A percentile compares a stretch with the other conserved stretches of the same genome.
Evolutionary conservation across 352 stramenopile species (phyloP).

Genomic region (Pythium sp.): DNA sequence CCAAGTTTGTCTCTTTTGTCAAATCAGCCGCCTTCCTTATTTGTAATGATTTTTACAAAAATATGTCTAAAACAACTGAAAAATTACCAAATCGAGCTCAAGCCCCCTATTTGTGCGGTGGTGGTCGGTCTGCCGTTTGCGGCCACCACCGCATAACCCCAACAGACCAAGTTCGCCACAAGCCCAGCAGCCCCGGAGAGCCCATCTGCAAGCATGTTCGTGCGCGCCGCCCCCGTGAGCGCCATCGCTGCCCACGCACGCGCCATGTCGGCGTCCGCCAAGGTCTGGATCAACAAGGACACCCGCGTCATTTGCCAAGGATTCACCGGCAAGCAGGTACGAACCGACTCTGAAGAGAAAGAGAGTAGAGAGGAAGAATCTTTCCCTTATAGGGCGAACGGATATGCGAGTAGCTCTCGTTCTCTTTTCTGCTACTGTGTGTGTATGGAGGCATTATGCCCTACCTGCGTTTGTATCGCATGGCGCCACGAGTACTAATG

Average conservation of each 20-base stretch:
- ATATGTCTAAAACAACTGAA: too few relatives aligned
- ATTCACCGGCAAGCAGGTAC: constrained; percentile 99
- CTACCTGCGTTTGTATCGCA: neutral
- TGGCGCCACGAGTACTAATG: neutral
- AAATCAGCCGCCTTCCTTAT: too few relatives aligned
- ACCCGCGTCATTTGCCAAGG: constrained; percentile 99
- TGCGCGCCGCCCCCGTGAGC: constrained; percentile 48
- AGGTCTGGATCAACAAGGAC: constrained; percentile 99
- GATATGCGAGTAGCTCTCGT: neutral
- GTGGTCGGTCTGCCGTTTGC: too few relatives aligned
- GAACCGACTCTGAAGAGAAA: constrained; percentile 14
- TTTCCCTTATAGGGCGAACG: neutral
- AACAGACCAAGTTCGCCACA: constrained; percentile 6
- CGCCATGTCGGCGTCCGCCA: constrained; percentile 93
- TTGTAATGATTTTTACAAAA: too few relatives aligned
- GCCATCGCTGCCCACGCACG: constrained; percentile 42
- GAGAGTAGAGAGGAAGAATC: neutral
- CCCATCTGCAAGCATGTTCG: constrained; percentile 54
- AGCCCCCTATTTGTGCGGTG: too few relatives aligned
- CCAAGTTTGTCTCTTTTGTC: too few relatives aligned
- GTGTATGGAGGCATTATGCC: neutral
- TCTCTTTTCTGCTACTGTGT: neutral
- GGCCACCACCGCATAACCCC: constrained; percentile 14
- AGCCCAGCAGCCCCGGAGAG: constrained; percentile 2
- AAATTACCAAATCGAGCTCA: too few relatives aligned